Conservation (phyloP, 2,329 filamentous ascomycete species). For the Monosporascus sp. region DNA sequence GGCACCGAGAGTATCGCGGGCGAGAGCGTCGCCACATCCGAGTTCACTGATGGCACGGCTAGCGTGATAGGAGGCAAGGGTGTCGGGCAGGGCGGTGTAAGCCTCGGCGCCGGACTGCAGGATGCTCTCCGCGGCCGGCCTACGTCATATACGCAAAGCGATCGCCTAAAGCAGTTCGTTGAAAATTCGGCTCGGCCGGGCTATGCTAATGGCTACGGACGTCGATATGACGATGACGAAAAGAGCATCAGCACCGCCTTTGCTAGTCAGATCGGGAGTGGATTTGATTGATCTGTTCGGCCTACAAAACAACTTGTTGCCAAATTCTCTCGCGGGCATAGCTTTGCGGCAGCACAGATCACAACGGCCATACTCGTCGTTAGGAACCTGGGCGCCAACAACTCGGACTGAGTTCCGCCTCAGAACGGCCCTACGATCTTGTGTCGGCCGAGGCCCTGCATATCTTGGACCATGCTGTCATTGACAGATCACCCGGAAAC, state of each 20-base stretch:
- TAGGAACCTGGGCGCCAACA: neutral
- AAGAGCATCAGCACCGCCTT: constrained; percentile 96
- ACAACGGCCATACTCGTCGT: neutral
- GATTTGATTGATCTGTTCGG: constrained; percentile 26
- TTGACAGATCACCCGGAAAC: neutral
- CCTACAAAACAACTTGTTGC: neutral
- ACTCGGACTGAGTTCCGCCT: neutral
- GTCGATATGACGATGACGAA: constrained; percentile 81
- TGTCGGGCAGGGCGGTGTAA: constrained; percentile 79
- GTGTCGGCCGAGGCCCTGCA: neutral
- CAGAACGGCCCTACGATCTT: neutral
- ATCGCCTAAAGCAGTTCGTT: constrained; percentile 90
- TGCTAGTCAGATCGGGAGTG: constrained; percentile 80
- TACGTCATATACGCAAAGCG: constrained; percentile 68
- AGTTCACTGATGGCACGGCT: constrained; percentile 77
- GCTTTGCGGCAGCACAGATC: neutral
- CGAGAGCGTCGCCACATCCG: constrained; percentile 87
- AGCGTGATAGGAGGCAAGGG: constrained; percentile 73
- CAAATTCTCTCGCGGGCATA: neutral
- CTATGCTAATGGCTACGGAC: constrained; percentile 62
- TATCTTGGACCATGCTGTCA: neutral
- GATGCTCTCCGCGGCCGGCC: constrained; percentile 63
- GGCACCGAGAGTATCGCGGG: constrained; percentile 77
- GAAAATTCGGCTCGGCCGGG: constrained; percentile 73
- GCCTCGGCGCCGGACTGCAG: constrained; percentile 74